Evolutionary conservation across 371 early-diverging fungal species (phyloP).

Genomic region (Mortierella sp.): DNA sequence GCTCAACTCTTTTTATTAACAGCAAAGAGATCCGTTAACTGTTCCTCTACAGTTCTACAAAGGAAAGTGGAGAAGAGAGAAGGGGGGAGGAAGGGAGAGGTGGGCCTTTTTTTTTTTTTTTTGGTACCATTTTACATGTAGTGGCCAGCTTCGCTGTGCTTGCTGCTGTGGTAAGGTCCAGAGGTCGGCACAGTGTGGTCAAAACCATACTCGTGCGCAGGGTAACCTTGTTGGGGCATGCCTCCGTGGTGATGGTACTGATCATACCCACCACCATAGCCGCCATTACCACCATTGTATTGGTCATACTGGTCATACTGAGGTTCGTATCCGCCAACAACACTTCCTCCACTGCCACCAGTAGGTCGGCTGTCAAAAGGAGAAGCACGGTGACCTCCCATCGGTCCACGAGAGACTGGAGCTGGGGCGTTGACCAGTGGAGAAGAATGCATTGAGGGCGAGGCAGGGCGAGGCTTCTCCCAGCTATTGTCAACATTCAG

Average conservation of each 20-base stretch:
- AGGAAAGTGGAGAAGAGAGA: background rate
- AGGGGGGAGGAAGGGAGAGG: background rate
- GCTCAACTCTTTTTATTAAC: too few species aligned
- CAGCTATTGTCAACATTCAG: background rate
- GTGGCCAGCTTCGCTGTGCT: slow-evolving; percentile 20
- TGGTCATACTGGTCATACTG: slow-evolving; percentile 39
- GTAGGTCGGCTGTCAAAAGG: slow-evolving; percentile 36
- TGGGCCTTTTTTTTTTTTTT: too few species aligned
- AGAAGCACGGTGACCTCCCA: slow-evolving; percentile 11
- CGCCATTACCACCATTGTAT: background rate
- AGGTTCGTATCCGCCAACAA: slow-evolving; percentile 43
- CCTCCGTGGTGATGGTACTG: slow-evolving; percentile 9
- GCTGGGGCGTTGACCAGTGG: slow-evolving; percentile 23
- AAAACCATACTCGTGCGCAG: slow-evolving; percentile 32
- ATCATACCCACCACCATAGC: slow-evolving; percentile 17
- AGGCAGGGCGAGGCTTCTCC: background rate
- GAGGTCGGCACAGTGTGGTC: slow-evolving; percentile 32
- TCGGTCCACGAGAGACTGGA: slow-evolving; percentile 18
- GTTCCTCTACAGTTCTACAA: too few species aligned
- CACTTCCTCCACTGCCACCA: slow-evolving; percentile 33
- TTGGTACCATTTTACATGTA: slow-evolving; percentile 31
- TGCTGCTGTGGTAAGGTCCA: slow-evolving; percentile 19
- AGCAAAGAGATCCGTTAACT: too few species aligned
- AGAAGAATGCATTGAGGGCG: background rate
- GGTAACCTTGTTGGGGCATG: slow-evolving; percentile 12